phyloP scores from a whole-genome alignment of 2,329 filamentous ascomycete genomes.

The Exophiala spinifera region DNA sequence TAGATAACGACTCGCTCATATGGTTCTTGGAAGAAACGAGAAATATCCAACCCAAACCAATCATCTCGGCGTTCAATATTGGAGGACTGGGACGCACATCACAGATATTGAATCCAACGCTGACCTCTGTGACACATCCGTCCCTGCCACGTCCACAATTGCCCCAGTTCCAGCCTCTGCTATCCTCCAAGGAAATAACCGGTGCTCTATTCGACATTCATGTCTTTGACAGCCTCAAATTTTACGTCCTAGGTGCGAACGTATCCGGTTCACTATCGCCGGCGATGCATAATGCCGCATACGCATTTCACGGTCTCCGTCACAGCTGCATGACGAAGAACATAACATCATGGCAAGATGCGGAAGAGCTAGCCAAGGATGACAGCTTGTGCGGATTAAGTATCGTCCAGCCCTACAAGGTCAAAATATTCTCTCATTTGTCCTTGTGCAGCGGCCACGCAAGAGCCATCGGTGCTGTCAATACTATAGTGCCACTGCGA shows the following conservation, averaged over 20 bases:
- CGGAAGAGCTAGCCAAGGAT: constrained; percentile 39
- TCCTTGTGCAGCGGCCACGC: constrained; percentile 41
- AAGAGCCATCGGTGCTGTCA: constrained; percentile 46
- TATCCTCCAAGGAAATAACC: constrained; percentile 25
- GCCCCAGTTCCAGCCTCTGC: constrained; percentile 32
- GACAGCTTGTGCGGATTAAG: constrained; percentile 42
- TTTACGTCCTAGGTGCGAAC: constrained; percentile 42
- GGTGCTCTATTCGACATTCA: constrained; percentile 42
- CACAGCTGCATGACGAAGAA: constrained; percentile 41
- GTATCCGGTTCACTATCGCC: constrained; percentile 44
- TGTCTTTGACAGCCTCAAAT: constrained; percentile 41
- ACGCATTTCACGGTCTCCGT: constrained; percentile 39
- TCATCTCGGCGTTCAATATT: constrained; percentile 42
- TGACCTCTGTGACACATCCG: constrained; percentile 43
- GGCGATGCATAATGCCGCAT: constrained; percentile 44
- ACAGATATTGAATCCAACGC: constrained; percentile 42
- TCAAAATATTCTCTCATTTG: constrained; percentile 38
- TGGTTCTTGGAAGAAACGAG: constrained; percentile 39
- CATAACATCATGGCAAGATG: constrained; percentile 36
- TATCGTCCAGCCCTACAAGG: constrained; percentile 45
- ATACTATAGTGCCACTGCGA: constrained; percentile 45
- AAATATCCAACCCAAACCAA: constrained; percentile 32
- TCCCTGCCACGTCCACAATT: constrained; percentile 31
- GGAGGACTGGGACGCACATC: constrained; percentile 42
- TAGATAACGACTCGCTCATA: constrained; percentile 38